Evolutionary conservation across 768 basidiomycete species (phyloP), one percentile per base, ranked within the genome.

Genomic region (Macrolepiota dolichaula): DNA sequence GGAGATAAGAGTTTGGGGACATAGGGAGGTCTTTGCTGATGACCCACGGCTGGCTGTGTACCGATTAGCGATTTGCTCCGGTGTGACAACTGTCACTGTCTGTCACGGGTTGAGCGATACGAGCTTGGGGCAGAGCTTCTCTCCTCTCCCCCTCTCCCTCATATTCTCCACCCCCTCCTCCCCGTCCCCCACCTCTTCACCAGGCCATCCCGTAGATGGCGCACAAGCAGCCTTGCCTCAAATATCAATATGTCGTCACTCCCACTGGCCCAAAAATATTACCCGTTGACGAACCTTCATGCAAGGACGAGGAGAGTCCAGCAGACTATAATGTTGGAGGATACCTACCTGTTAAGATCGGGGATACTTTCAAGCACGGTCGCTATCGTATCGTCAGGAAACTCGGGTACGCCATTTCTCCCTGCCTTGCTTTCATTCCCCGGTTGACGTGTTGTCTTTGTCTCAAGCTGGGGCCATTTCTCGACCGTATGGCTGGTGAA

Each of bases 401-500:
- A 74, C 81, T 99, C 32, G 96, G 96, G 85, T 92, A 77, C 72
- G 62, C 60, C 55, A 63, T 50, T 38, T 32, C 35, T 61, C 32
- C 44, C 56, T 32, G 52, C 40, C 55, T 57, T 22, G 63, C 42
- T 66, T 70, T 64, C 70, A 70, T 64, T 63, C 68, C 32, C 3
- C n/a, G 17, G 44, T 61, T 61, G 59, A 61, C 59, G 59, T 50
- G 59, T 54, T 46, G 19, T 36, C 38, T 59, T 47, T 61, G 66
- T 50, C 57, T 57, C 27, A 63, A 92, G 91, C 60, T 96, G 94
- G 94, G 94, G 94, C 40, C 94, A 96, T 76, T 96, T 96, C 72
- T 94, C 92, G 1, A 96, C 94, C 15, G 94, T 95, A 25, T 95
- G 94, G 94, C 87, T 94, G 36, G 90, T 91, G 19, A 87, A 88